Evolutionary conservation across 345 rosid species (phyloP).

Genomic region (Conringia planisiliqua): DNA sequence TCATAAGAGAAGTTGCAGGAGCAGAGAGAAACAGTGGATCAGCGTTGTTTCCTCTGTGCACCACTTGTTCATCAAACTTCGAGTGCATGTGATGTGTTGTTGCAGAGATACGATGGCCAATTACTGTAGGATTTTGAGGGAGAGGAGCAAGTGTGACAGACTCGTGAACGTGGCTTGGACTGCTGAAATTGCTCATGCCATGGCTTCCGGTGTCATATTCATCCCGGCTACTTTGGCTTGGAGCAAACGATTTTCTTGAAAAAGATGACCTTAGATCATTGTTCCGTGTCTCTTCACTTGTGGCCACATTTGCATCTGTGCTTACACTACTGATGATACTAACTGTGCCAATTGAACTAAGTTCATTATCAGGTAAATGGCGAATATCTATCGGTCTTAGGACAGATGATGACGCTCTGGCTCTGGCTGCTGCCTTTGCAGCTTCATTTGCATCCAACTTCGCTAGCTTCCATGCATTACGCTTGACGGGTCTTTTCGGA

Average conservation of each 20-base stretch:
- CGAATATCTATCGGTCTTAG: constrained; percentile 60
- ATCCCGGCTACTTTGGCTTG: too few species aligned
- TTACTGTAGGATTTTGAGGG: constrained; percentile 58
- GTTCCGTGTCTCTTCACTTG: constrained; percentile 45
- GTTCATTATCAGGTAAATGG: constrained; percentile 51
- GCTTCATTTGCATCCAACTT: constrained; percentile 80
- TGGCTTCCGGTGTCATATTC: too few species aligned
- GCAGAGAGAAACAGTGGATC: constrained; percentile 64
- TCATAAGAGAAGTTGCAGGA: too few species aligned
- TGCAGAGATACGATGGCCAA: constrained; percentile 29
- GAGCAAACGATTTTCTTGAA: too few species aligned
- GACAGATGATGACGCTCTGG: constrained; percentile 94
- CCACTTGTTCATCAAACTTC: constrained; percentile 43
- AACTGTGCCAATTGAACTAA: constrained; percentile 64
- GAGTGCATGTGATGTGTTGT: constrained; percentile 38
- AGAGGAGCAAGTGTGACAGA: constrained; percentile 76
- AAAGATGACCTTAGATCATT: too few species aligned
- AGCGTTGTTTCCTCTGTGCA: constrained; percentile 44
- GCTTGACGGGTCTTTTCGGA: constrained; percentile 61
- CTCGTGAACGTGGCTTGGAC: constrained; percentile 67
- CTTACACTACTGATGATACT: constrained; percentile 62
- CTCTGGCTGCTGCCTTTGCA: constrained; percentile 81
- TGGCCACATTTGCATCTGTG: constrained; percentile 38
- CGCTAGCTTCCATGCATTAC: too few species aligned
- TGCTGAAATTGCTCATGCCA: too few species aligned